Conservation (phyloP, 371 early-diverging fungal genomes). For the Homolaphlyctis polyrhiza region DNA sequence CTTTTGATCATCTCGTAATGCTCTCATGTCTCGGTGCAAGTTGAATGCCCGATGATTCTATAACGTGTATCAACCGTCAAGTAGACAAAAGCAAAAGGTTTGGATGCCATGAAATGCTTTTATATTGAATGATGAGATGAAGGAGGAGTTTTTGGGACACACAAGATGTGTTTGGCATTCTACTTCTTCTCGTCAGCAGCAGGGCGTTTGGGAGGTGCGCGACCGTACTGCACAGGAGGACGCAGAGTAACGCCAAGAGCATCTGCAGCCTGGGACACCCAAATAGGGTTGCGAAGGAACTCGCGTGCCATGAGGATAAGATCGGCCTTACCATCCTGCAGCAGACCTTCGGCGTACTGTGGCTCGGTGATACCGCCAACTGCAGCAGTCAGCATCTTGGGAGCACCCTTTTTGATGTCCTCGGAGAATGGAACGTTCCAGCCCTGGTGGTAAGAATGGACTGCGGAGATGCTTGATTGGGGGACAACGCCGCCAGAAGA, state of each 20-base stretch:
- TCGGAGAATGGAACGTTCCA: slow-evolving; percentile 74
- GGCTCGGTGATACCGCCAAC: slow-evolving; percentile 71
- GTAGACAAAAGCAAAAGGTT: too few relatives aligned
- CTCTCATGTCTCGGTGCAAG: too few relatives aligned
- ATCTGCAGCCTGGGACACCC: slow-evolving; percentile 45
- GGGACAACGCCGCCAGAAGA: slow-evolving; percentile 56
- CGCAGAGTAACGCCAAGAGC: slow-evolving; percentile 61
- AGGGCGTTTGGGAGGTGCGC: too few relatives aligned
- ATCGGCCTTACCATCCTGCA: slow-evolving; percentile 66
- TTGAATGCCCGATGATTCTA: too few relatives aligned
- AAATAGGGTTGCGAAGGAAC: slow-evolving; percentile 63
- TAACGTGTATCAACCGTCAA: too few relatives aligned
- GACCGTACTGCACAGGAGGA: slow-evolving; percentile 59
- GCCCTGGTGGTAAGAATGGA: slow-evolving; percentile 11
- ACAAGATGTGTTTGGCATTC: too few relatives aligned
- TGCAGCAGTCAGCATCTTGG: slow-evolving; percentile 55
- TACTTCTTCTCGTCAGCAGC: too few relatives aligned
- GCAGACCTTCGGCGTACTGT: slow-evolving; percentile 61
- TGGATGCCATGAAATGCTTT: too few relatives aligned
- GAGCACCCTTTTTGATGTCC: slow-evolving; percentile 49
- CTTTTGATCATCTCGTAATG: too few relatives aligned
- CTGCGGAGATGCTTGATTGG: slow-evolving; percentile 6
- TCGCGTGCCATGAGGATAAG: slow-evolving; percentile 69
- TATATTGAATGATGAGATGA: too few relatives aligned
- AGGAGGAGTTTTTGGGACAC: too few relatives aligned